A percentile compares a stretch with the other conserved stretches of the same genome.
Evolutionary conservation across 2,329 filamentous ascomycete species (phyloP).

Genomic region (Plenodomus biglobosus): DNA sequence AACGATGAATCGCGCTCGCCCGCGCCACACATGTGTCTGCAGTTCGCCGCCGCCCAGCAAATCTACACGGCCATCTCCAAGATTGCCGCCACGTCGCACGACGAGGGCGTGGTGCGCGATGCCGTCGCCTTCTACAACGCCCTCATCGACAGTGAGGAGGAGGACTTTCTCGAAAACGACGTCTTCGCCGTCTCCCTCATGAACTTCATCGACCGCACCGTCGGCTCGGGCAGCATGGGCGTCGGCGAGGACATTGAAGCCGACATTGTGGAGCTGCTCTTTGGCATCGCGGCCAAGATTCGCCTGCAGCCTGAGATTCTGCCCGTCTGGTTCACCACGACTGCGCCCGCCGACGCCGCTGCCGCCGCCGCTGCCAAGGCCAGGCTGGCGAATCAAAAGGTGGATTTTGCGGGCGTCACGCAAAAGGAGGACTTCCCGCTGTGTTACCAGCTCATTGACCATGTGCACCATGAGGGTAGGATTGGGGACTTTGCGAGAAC

Average conservation of each 20-base stretch:
- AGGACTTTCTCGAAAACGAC: constrained; percentile 85
- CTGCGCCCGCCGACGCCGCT: constrained; percentile 35
- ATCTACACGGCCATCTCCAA: constrained; percentile 88
- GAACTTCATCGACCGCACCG: constrained; percentile 78
- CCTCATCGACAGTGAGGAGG: constrained; percentile 93
- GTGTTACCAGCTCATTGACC: constrained; percentile 94
- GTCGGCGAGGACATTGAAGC: constrained; percentile 80
- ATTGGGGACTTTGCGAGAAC: constrained; percentile 96
- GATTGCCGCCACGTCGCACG: constrained; percentile 80
- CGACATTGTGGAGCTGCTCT: constrained; percentile 86
- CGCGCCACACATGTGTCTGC: constrained; percentile 86
- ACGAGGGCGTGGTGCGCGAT: constrained; percentile 82
- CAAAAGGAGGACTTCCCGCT: constrained; percentile 91
- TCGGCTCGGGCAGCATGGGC: constrained; percentile 71
- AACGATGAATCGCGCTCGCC: constrained; percentile 87
- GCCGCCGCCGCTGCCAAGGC: constrained; percentile 43
- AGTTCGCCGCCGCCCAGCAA: constrained; percentile 81
- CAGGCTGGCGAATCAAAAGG: constrained; percentile 53
- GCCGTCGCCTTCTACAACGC: constrained; percentile 86
- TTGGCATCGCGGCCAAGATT: constrained; percentile 96
- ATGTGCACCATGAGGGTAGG: constrained; percentile 92
- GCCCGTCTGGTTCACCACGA: constrained; percentile 82
- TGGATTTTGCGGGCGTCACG: constrained; percentile 79
- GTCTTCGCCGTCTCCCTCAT: constrained; percentile 86
- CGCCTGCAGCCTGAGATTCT: constrained; percentile 83